Conservation (phyloP, 2,329 filamentous ascomycete genomes). For the Diaporthe eres region DNA sequence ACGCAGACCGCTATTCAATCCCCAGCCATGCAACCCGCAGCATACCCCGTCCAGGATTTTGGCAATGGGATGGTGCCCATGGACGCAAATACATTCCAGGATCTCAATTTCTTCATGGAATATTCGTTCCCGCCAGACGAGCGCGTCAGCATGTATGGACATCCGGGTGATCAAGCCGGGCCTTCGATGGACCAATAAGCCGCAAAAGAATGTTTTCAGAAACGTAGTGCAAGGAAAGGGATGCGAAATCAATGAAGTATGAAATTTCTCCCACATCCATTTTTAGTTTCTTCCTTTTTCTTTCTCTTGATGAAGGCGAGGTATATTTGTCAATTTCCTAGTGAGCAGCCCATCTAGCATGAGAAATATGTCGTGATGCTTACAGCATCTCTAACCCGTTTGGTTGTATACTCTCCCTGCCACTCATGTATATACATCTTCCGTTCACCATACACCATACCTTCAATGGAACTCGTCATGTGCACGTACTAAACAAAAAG, state of each 20-base stretch:
- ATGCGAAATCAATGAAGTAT: too few species aligned
- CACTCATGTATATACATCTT: neutral
- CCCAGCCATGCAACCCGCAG: neutral
- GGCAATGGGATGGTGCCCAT: neutral
- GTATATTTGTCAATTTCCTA: neutral
- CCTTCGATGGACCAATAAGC: neutral
- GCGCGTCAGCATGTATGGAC: slow-evolving; percentile 9
- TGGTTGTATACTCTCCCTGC: neutral
- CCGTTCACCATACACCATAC: neutral
- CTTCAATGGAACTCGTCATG: neutral
- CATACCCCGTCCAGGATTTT: neutral
- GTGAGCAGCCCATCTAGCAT: neutral
- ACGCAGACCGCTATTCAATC: neutral
- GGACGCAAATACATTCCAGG: neutral
- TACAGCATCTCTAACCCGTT: neutral
- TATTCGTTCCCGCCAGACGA: neutral
- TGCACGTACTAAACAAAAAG: slow-evolving; percentile 34
- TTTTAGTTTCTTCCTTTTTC: neutral
- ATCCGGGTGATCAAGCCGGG: neutral
- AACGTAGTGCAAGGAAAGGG: too few species aligned
- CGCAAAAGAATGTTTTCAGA: neutral
- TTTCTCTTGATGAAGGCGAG: neutral
- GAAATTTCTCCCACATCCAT: too few species aligned
- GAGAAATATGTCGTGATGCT: neutral
- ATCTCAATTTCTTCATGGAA: slow-evolving; percentile 9